These are phyloP conservation scores for Calocera viscosa DNA, from an alignment of 768 basidiomycete species.

Conservation along the genomic window DNA sequence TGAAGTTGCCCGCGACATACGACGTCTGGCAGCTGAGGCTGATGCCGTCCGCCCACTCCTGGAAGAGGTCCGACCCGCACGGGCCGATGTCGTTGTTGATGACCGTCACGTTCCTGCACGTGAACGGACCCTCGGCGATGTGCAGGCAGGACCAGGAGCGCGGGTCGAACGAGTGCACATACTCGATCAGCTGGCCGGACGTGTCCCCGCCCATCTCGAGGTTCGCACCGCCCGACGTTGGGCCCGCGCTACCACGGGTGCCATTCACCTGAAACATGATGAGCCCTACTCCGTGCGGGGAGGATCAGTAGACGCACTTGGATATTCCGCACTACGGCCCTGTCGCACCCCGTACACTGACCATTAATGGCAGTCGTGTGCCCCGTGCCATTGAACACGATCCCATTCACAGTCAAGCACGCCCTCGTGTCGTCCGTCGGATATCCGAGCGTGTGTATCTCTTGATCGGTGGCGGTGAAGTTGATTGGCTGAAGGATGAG, in stretches of 20 bases:
- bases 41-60: slow-evolving; percentile 75
- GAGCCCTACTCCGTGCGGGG: neutral
- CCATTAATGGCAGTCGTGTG: slow-evolving; percentile 66
- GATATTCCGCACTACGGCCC: slow-evolving; percentile 54
- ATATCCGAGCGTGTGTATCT: slow-evolving; percentile 70
- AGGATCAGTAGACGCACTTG: slow-evolving; percentile 30
- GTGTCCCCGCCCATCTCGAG: slow-evolving; percentile 78
- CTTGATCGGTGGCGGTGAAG: slow-evolving; percentile 57
- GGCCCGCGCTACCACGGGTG: slow-evolving; percentile 42
- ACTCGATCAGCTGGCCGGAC: slow-evolving; percentile 59
- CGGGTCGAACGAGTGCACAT: slow-evolving; percentile 62
- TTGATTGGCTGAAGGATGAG: slow-evolving; percentile 50
- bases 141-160: slow-evolving; percentile 78
- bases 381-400: slow-evolving; percentile 46
- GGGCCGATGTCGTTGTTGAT: slow-evolving; percentile 80
- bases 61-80: slow-evolving; percentile 50
- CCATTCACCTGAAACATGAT: slow-evolving; percentile 52
- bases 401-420: slow-evolving; percentile 53
- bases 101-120: slow-evolving; percentile 50
- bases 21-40: slow-evolving; percentile 56
- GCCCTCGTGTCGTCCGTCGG: slow-evolving; percentile 58
- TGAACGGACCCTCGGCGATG: slow-evolving; percentile 51
- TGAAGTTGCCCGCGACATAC: slow-evolving; percentile 52
- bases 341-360: slow-evolving; percentile 45
- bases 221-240: slow-evolving; percentile 54